Evolutionary conservation across 805 yeast genomes (phyloP), one percentile per base, ranked within the genome.

Genomic region (Komagataella kurtzmanii): DNA sequence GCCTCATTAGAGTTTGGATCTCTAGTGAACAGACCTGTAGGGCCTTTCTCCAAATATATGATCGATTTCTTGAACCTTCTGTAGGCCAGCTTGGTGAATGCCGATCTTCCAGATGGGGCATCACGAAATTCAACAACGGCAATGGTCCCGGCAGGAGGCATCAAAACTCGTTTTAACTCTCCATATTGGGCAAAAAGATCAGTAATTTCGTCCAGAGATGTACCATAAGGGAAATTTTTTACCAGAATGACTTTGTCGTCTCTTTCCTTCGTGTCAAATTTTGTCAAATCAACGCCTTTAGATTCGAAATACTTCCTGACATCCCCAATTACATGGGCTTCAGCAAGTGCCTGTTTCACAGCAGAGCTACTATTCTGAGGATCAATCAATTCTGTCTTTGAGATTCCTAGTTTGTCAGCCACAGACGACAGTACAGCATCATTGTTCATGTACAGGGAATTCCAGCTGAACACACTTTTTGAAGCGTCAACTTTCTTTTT

Each of bases 101-200:
- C 98, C 3, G 87, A 74, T 67, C 97, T 81, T 2, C 95, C 98
- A 47, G 85, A 73, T 12, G 95, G 84, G 2, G 81, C 69, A 64
- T 86, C 91, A 59, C 89, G 74, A 66, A 82, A 90, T 66, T 91
- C 97, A 7, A 93, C 82, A 61, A 93, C 85, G 10, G 98, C 97
- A 59, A 93, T 88, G 0, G 97, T 89, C 7, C 97, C 98, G 5
- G 95, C 85, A 5, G 97, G 96, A 14, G 99, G 99, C 88, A 93
- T 86, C 55, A 93, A 68, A 17, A 89, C 73, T 58, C 96, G 76
- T 56, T 80, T 81, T 24, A 93, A 61, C 56, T 84, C 84, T 51
- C 99, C 99, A 65, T 78, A 81, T 44, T 82, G 83, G 2, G 83
- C 66, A 60, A 93, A 93, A 60, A 91, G 63, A 55, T 88, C 96